phyloP scores from a whole-genome alignment of 805 yeast genomes.

The Saturnispora gosingensis region DNA sequence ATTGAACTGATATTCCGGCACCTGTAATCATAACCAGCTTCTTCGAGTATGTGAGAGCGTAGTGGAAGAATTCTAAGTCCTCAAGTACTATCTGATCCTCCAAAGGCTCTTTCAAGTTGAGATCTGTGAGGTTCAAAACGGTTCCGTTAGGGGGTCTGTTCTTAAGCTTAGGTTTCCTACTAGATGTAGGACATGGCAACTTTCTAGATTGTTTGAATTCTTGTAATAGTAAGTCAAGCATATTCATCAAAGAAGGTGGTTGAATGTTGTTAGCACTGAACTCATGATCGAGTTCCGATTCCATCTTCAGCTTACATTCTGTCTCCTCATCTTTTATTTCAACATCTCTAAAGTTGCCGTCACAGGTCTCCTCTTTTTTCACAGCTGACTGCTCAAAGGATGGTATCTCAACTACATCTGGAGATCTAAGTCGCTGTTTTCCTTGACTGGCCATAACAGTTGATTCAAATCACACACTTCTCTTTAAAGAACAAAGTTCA shows the following conservation, averaged over 20 bases:
- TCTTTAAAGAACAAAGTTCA: background rate
- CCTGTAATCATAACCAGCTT: constrained; percentile 66
- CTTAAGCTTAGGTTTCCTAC: constrained; percentile 36
- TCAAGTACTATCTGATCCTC: constrained; percentile 29
- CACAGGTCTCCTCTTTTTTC: background rate
- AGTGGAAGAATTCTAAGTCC: constrained; percentile 41
- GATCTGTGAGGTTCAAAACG: constrained; percentile 29
- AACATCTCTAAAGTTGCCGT: background rate
- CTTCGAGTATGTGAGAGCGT: constrained; percentile 46
- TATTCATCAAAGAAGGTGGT: background rate
- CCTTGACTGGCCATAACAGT: background rate
- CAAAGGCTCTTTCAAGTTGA: constrained; percentile 22
- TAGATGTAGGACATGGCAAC: constrained; percentile 12
- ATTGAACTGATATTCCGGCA: constrained; percentile 85
- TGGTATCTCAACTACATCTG: background rate
- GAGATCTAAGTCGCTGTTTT: background rate
- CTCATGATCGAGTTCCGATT: background rate
- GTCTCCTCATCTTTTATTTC: background rate
- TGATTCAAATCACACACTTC: background rate
- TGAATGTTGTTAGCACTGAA: background rate
- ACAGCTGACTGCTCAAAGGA: background rate
- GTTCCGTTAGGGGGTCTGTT: constrained; percentile 41
- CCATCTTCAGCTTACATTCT: background rate
- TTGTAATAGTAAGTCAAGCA: constrained; percentile 2
- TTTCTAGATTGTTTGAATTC: constrained; percentile 4